Evolutionary conservation across 148 eudicot genomes (phyloP).

Genomic region (Dianthus caryophyllus): DNA sequence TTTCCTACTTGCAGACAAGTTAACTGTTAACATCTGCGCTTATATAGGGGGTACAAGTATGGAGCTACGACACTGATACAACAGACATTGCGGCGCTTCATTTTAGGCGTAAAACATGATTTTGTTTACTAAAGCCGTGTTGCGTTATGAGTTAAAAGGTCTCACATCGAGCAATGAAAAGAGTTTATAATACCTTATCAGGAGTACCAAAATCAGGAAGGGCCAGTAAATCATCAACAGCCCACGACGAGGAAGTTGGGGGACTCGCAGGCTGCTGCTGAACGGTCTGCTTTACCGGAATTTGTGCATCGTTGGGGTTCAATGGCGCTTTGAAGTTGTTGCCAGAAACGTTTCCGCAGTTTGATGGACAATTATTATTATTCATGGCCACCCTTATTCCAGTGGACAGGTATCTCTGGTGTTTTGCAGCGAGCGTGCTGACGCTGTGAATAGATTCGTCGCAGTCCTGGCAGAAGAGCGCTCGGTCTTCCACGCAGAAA

Average conservation of each 20-base stretch:
- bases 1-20: too few species aligned
- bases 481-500: conserved; percentile 97
- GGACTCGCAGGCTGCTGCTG: conserved; percentile 37
- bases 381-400: conserved; percentile 76
- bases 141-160: too few species aligned
- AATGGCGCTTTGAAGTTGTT: conserved; percentile 50
- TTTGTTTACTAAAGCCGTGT: too few species aligned
- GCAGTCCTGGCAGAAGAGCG: conserved; percentile 85
- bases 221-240: conserved; percentile 74
- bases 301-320: conserved; percentile 36
- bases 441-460: conserved; percentile 79
- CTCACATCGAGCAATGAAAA: too few species aligned
- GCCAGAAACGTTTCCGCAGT: conserved; percentile 39
- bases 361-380: conserved; percentile 28
- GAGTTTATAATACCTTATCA: conserved; percentile 64
- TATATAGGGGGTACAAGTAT: too few species aligned
- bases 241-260: conserved; percentile 60
- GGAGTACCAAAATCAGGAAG: conserved; percentile 59
- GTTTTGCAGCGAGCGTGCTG: conserved; percentile 65
- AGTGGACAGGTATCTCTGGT: conserved; percentile 85
- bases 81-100: too few species aligned
- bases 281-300: conserved; percentile 32
- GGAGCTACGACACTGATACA: too few species aligned
- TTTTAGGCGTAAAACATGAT: too few species aligned
- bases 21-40: too few species aligned